Evolutionary conservation across 1,139 yeast species (phyloP), one percentile per base, ranked within the genome.

Genomic region (Protomyces arabidopsidicola): DNA sequence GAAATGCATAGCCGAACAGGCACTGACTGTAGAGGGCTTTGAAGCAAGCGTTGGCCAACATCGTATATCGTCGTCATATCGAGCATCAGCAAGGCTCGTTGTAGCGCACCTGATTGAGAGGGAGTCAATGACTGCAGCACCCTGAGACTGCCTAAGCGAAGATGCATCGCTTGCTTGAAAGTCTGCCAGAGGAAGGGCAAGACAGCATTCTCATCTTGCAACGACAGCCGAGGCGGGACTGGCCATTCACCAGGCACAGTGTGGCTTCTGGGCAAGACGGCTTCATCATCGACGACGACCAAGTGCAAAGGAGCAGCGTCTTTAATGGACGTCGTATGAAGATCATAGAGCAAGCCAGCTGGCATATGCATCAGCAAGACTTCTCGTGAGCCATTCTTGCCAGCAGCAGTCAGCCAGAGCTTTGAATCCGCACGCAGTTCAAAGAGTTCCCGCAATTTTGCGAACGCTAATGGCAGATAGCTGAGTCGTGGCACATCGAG

Each of bases 311-410:
- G 27, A 5, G 8, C 31, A 27, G 6, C 31, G 31, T 27, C 31
- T 27, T 8, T 27, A 8, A 27, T 4, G 10, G 42, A 12, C n/a
- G 60, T 2, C 14, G 36, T 12, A 14, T 51, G 56, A 31, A 31
- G 53, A 45, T 63, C 65, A 39, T 57, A 53, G 35, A 63, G 55
- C 14, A 63, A 27, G 22, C 65, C 65, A 5, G 53, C 58, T n/a
- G 65, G 65, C 35, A 59, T 27, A 18, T 56, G 62, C 38, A 18
- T 39, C 22, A 48, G 36, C 18, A 50, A 16, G 18, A 9, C n/a
- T 12, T 10, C 20, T 6, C 38, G 12, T 24, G 31, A 6, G 22
- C 31, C 22, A 39, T 9, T 20, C 27, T 16, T 18, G 22, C 12
- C 38, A 6, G 12, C 50, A 5, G n/a, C 1, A 12, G 9, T 4